These are phyloP conservation scores for Herpetomonas tarakana DNA, from an alignment of 208 protist genomes.

Conservation along the genomic window DNA sequence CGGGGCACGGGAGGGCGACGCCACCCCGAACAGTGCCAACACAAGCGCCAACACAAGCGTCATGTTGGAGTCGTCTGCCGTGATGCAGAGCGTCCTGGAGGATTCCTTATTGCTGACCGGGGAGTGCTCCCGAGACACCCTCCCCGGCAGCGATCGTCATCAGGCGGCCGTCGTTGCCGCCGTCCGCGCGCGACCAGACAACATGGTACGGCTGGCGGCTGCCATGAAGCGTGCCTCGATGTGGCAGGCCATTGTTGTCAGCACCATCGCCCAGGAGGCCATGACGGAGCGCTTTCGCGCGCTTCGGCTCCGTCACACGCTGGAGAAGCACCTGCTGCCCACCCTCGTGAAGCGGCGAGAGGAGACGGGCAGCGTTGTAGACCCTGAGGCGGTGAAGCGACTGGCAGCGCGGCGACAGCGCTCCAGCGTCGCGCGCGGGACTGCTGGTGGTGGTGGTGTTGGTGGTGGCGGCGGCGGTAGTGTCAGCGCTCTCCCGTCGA, in stretches of 20 bases:
- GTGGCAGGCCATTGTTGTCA: slow-evolving; percentile 63
- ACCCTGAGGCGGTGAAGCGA: slow-evolving; percentile 5
- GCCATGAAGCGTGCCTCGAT: slow-evolving; percentile 75
- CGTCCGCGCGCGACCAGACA: slow-evolving; percentile 9
- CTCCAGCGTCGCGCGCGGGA: background rate
- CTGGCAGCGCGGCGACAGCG: background rate
- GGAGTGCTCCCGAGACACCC: background rate
- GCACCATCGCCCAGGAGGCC: slow-evolving; percentile 25
- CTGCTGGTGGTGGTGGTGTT: slow-evolving; percentile 7
- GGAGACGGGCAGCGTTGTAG: slow-evolving; percentile 36
- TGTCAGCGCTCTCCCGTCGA: background rate
- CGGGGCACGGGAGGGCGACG: background rate
- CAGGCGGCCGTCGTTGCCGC: background rate
- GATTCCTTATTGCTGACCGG: slow-evolving; percentile 5
- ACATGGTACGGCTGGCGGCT: slow-evolving; percentile 45
- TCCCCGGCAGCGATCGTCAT: background rate
- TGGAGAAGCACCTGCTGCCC: slow-evolving; percentile 69
- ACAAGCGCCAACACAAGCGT: slow-evolving; percentile 12
- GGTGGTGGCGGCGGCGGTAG: slow-evolving; percentile 8
- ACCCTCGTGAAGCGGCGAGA: slow-evolving; percentile 47
- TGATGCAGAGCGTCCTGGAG: slow-evolving; percentile 24
- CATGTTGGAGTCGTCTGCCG: slow-evolving; percentile 12
- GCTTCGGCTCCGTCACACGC: slow-evolving; percentile 40
- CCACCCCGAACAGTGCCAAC: background rate
- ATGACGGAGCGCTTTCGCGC: slow-evolving; percentile 50